These are phyloP conservation scores for Phytophthora europaea DNA, from an alignment of 352 stramenopile species.

Conservation along the genomic window DNA sequence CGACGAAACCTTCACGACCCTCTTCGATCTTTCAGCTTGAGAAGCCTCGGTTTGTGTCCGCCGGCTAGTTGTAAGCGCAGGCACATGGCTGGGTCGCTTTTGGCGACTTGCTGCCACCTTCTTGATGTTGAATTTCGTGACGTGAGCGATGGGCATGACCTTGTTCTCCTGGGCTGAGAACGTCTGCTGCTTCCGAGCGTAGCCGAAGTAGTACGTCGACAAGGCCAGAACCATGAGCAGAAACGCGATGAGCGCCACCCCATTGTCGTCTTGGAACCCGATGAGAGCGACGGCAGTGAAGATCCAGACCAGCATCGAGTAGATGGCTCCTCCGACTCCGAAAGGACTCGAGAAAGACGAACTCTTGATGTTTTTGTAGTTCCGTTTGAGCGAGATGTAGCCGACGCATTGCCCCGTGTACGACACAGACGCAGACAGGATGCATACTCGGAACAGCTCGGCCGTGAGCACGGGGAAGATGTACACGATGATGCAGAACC, in stretches of 20 bases:
- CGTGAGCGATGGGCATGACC: slow-evolving; percentile 45
- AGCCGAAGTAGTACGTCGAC: slow-evolving; percentile 38
- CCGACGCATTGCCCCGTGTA: slow-evolving; percentile 54
- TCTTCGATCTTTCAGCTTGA: neutral
- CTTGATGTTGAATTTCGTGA: slow-evolving; percentile 43
- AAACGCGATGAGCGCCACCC: slow-evolving; percentile 29
- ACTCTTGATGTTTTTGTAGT: slow-evolving; percentile 53
- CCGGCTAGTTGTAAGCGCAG: neutral
- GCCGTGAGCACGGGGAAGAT: slow-evolving; percentile 13
- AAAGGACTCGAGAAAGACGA: slow-evolving; percentile 47
- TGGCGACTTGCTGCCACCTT: slow-evolving; percentile 14
- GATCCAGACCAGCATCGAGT: slow-evolving; percentile 37
- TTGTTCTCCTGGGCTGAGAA: slow-evolving; percentile 47
- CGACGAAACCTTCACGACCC: neutral
- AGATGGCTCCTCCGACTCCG: slow-evolving; percentile 32
- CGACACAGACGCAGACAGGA: slow-evolving; percentile 45
- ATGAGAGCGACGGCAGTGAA: slow-evolving; percentile 25
- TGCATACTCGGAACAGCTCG: slow-evolving; percentile 44
- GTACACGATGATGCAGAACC: slow-evolving; percentile 39
- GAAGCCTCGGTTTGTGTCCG: neutral
- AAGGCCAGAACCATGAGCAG: slow-evolving; percentile 14
- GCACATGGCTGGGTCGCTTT: neutral
- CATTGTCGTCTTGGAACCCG: slow-evolving; percentile 33
- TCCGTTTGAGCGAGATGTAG: slow-evolving; percentile 48
- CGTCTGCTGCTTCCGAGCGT: slow-evolving; percentile 37